These are phyloP conservation scores for Thraustotheca clavata DNA, from an alignment of 352 stramenopile species.

Conservation along the genomic window DNA sequence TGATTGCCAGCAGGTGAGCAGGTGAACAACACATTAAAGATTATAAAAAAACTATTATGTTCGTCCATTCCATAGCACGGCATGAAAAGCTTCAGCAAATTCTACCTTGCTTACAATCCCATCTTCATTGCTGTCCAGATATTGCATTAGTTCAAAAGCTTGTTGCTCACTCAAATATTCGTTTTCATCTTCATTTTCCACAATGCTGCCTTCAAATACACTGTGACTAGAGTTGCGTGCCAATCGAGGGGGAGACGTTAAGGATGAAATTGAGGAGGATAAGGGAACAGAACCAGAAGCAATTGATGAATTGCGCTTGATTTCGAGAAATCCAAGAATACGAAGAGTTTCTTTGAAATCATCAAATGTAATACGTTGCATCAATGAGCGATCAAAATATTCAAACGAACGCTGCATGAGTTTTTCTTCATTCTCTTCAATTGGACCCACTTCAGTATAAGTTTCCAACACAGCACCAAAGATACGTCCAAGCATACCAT, in stretches of 20 bases:
- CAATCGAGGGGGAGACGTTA: background rate
- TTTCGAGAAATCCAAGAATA: constrained; percentile 11
- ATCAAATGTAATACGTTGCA: constrained; percentile 14
- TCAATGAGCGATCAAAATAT: constrained; percentile 18
- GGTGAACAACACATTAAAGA: no score
- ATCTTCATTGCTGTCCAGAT: constrained; percentile 86
- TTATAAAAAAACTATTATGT: no score
- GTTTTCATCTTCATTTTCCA: constrained; percentile 7
- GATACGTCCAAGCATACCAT: background rate
- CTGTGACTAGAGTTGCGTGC: background rate
- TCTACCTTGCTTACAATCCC: constrained; percentile 85
- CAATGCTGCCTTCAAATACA: background rate
- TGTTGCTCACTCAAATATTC: constrained; percentile 77
- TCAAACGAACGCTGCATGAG: constrained; percentile 15
- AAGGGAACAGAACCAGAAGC: background rate
- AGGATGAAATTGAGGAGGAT: background rate
- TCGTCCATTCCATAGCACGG: no score
- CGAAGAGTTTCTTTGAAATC: constrained; percentile 17
- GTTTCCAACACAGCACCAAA: background rate
- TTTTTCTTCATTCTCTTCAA: no score
- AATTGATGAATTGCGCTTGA: background rate
- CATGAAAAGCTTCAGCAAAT: constrained; percentile 33
- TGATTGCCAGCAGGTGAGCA: no score
- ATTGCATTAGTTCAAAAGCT: constrained; percentile 90
- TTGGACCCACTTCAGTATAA: background rate